A percentile compares a stretch with the other conserved stretches of the same genome.
phyloP scores from a whole-genome alignment of 2,329 filamentous ascomycete genomes.

The Ophiocordyceps australis region DNA sequence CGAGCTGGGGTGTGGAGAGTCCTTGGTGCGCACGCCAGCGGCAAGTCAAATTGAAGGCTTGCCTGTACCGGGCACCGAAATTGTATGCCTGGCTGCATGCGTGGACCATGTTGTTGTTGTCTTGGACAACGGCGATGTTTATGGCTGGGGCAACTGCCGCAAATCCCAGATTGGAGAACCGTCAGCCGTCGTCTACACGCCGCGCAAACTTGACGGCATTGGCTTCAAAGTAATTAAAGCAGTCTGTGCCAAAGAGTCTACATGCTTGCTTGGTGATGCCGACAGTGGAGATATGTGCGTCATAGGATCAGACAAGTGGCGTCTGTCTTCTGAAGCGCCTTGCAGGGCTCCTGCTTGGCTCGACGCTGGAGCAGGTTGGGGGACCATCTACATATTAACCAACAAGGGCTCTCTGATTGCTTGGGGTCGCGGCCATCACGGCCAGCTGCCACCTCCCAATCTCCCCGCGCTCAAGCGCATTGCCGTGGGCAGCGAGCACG shows the following conservation, averaged over 20 bases:
- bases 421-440: conserved; percentile 78
- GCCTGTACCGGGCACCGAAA: conserved; percentile 35
- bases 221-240: conserved; percentile 47
- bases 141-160: conserved; percentile 75
- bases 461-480: conserved; percentile 43
- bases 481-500: conserved; percentile 82
- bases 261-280: conserved; percentile 44
- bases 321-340: conserved; percentile 40
- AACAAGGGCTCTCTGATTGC: conserved; percentile 40
- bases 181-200: conserved; percentile 32
- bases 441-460: conserved; percentile 50
- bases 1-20: conserved; percentile 47
- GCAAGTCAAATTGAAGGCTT: conserved; percentile 39
- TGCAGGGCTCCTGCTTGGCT: conserved; percentile 36
- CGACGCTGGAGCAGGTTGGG: conserved; percentile 65
- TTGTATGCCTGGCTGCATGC: conserved; percentile 51
- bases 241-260: conserved; percentile 74
- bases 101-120: conserved; percentile 65
- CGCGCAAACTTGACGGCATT: conserved; percentile 38
- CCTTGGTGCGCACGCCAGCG: conserved; percentile 27
- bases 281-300: conserved; percentile 42
- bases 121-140: conserved; percentile 56
- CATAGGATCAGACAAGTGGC: conserved; percentile 62
- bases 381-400: conserved; percentile 55
- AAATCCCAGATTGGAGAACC: conserved; percentile 66